Base-by-base conservation (phyloP, 306 rosid species). In the Prunus mongolica region DNA sequence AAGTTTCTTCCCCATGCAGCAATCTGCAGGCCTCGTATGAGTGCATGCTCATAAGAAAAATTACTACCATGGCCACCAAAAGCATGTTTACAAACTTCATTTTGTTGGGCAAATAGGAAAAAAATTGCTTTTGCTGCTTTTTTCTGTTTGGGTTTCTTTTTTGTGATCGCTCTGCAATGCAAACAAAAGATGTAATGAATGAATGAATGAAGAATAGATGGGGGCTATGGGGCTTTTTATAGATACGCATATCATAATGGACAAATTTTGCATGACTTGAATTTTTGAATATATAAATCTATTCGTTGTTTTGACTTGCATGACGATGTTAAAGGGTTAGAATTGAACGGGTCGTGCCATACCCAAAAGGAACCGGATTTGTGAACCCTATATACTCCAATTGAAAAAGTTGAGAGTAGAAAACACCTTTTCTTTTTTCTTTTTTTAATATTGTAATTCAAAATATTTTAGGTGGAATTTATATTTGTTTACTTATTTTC, bases 291-390 rank as follows among this genome's bases (percentile, higher is more conserved):
- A 38, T 38, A 12, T 27, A n/a, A 44, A 25, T 51, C n/a, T 18
- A 32, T 49, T 69, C 45, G 20, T 50, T 27, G 45, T 15, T 69
- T 69, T 49, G 73, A 69, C 60, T 49, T 24, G 25, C 25, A 24
- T 24, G 58, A 49, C 67, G 18, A 72, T 72, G 65, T 22, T 45
- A 3, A 6, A 13, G 0, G 30, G 67, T 44, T 19, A 6, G 50
- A 47, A 57, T 58, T 44, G 67, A 72, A 72, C 44, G 76, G 65
- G 76, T 71, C 76, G 46, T 19, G n/a, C 44, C 44, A 38, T 38
- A 38, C 44, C 44, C 44, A 38, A 38, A 38, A 7, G 44, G 44
- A n/a, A 38, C 9, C 9, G 44, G 2, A 7, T 7, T 38, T 38
- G 44, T 38, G 41, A 34, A 34, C 41, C 41, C 1, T 34, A 34